Percentiles rank a stretch among this genome's conserved stretches.
Evolutionary conservation across 208 protist genomes (phyloP).

Genomic region (Trypanosoma lewisi): DNA sequence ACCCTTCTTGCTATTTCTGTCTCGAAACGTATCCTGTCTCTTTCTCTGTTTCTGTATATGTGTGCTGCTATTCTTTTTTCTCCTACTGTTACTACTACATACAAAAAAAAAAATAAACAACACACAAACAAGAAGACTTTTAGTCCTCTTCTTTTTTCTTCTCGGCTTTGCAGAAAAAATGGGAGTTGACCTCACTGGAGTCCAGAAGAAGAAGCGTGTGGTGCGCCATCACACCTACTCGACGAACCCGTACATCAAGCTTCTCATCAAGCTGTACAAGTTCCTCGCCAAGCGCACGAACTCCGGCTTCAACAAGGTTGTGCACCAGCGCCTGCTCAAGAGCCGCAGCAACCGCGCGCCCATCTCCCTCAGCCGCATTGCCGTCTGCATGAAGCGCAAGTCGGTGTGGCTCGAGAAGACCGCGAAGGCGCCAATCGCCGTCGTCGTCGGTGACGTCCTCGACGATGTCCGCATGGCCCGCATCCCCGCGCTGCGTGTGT

Average conservation of each 20-base stretch:
- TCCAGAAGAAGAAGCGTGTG: conserved; percentile 89
- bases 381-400: conserved; percentile 93
- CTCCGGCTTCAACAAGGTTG: conserved; percentile 98
- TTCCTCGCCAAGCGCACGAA: conserved; percentile 98
- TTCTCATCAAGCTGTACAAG: conserved; percentile 99
- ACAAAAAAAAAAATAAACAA: no score
- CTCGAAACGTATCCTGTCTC: no score
- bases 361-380: conserved; percentile 95
- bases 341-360: conserved; percentile 95
- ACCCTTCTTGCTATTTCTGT: no score
- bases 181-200: conserved; percentile 90
- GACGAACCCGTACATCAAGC: conserved; percentile 97
- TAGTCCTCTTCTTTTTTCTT: conserved; percentile 11
- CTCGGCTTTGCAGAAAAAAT: conserved; percentile 34
- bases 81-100: no score
- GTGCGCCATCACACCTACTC: conserved; percentile 94
- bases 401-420: conserved; percentile 68
- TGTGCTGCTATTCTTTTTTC: no score
- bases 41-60: no score
- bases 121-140: conserved; percentile 3
- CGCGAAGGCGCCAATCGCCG: conserved; percentile 94
- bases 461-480: conserved; percentile 98
- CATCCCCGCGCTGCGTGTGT: conserved; percentile 95
- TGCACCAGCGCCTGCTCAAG: conserved; percentile 97
- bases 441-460: conserved; percentile 98